Evolutionary conservation across 2,329 filamentous ascomycete species (phyloP), one percentile per base, ranked within the genome.

Genomic region (Colletotrichum higginsianum): DNA sequence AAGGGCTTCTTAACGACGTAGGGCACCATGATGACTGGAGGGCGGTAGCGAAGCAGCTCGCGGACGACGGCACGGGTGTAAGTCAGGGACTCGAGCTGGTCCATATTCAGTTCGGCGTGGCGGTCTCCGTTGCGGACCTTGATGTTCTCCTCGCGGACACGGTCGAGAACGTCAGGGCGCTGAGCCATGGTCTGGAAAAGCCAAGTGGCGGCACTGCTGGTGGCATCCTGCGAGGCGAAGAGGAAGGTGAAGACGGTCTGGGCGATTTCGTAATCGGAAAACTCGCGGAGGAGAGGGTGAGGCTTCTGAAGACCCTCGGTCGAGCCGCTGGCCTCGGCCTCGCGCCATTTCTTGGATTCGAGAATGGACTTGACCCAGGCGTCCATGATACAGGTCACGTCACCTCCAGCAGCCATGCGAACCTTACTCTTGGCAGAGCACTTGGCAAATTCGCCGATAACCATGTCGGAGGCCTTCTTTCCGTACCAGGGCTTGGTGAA

Each of bases 401-500:
- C 91, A 75, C 94, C 95, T 78, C 95, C 96, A 66, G 94, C 92
- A 77, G 92, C 91, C 93, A 98, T 97, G 77, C 94, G 92, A 73
- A 94, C 92, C 87, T 96, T 98, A 84, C 93, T 93, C 88, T 98
- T 98, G 74, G 94, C 94, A 57, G 96, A 93, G 79, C 96, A 98
- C 84, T 94, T 95, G 80, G 92, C 85, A 79, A 98, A 98, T 81
- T 98, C 95, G 60, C 88, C 89, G 75, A 98, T 87, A 44, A 98
- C 94, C 91, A 97, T 94, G 79, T 98, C 94, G 70, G 96, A 92
- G 40, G 95, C 94, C 86, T 95, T 97, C 89, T 98, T 98, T 77
- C 96, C 96, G 79, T 97, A 97, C 95, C 95, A 98, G 6, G 95
- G 95, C 86, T 95, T 96, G 80, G 95, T 98, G 87, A 90, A 98